Conservation (phyloP, 179 eudicot species). For the Silene vulgaris region DNA sequence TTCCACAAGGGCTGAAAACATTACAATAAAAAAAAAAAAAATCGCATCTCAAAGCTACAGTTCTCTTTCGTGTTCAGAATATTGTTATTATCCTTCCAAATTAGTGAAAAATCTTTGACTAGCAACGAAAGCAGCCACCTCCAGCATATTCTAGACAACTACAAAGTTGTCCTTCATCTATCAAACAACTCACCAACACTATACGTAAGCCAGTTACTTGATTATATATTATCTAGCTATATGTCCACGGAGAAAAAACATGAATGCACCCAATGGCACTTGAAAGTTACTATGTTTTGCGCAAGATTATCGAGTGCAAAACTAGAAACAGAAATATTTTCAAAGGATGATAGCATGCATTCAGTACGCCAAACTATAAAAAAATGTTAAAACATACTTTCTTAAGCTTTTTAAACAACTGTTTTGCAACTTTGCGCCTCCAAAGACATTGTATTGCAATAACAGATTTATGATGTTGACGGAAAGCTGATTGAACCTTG, state of each 20-base stretch:
- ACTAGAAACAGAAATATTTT: neutral
- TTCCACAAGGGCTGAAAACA: neutral
- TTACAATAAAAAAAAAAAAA: neutral
- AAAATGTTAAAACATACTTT: constrained; percentile 41
- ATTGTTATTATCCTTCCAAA: constrained; percentile 9
- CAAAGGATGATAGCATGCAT: neutral
- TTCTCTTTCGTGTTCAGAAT: neutral
- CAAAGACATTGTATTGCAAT: constrained; percentile 75
- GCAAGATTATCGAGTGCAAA: neutral
- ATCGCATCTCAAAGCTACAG: neutral
- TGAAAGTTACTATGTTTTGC: neutral
- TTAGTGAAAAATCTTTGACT: neutral
- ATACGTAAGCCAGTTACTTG: neutral
- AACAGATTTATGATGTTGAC: constrained; percentile 57
- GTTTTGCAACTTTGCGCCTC: constrained; percentile 77
- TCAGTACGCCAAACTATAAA: neutral
- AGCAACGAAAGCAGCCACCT: constrained; percentile 2
- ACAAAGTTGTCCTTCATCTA: neutral
- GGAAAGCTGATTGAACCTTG: constrained; percentile 56
- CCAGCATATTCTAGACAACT: neutral
- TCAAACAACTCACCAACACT: neutral
- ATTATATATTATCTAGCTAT: neutral
- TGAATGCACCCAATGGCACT: neutral
- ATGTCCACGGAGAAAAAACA: neutral
- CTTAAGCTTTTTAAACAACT: constrained; percentile 65